These are phyloP conservation scores for Magnolia officinalis DNA, from an alignment of 164 flowering plant species.

Conservation along the genomic window DNA sequence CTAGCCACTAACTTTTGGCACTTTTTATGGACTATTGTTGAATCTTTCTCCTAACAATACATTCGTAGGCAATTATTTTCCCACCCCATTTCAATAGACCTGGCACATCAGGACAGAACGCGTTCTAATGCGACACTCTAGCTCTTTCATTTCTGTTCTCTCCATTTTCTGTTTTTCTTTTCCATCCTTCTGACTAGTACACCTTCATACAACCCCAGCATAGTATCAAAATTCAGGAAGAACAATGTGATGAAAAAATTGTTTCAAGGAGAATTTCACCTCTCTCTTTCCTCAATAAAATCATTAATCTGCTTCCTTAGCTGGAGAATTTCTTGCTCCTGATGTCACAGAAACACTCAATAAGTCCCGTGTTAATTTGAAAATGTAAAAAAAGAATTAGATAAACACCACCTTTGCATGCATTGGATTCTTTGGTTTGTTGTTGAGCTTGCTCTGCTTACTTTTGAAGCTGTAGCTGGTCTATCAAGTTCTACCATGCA, in stretches of 20 bases:
- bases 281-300: too few relatives aligned
- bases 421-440: constrained; percentile 39
- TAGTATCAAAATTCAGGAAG: not conserved
- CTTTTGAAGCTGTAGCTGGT: constrained; percentile 58
- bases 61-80: too few relatives aligned
- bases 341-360: not conserved
- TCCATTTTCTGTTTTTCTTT: not conserved
- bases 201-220: not conserved
- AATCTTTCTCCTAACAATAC: too few relatives aligned
- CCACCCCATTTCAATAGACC: too few relatives aligned
- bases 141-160: not conserved
- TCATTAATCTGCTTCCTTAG: constrained; percentile 46
- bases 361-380: not conserved
- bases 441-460: constrained; percentile 60
- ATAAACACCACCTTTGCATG: constrained; percentile 44
- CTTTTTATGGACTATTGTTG: too few relatives aligned
- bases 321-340: constrained; percentile 63
- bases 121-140: not conserved
- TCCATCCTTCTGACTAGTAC: not conserved
- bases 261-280: not conserved
- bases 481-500: too few relatives aligned
- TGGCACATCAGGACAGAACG: not conserved
- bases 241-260: not conserved
- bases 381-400: not conserved
- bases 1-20: too few relatives aligned